Base-by-base conservation (phyloP, 805 yeast species). In the Myxozyma kluyveri region DNA sequence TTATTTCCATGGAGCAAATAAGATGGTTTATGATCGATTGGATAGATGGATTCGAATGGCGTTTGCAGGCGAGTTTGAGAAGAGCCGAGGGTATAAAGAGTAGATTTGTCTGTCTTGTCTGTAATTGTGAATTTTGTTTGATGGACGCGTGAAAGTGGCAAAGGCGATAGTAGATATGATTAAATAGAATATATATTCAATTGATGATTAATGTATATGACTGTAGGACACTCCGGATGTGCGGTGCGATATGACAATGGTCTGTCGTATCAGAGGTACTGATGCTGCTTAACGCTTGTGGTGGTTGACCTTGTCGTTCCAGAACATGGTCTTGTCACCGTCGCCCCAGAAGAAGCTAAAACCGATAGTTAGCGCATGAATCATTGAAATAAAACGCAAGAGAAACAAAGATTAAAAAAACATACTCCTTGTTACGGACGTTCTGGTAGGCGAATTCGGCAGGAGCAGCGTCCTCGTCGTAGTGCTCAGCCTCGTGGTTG, bases 271-370 rank as follows among this genome's bases (percentile, higher is more conserved):
- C n/a, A n/a, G n/a, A n/a, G n/a, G n/a, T n/a, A n/a, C n/a, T n/a
- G n/a, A n/a, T 10, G 40, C 4, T 5, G 22, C 32, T 43, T 49
- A 49, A 33, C 52, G 48, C 52, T 49, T 56, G 77, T 87, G 87
- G 80, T 96, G 88, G 86, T 91, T 91, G 69, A 86, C 80, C 66
- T 81, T 86, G 47, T 87, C 78, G 78, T 88, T 88, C 99, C 99
- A 93, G 86, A 93, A 93, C 69, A 85, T 75, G 59, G 98, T 88
- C 81, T 87, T 83, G 79, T 90, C 96, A 70, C 99, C 98, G 69
- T 93, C 91, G 69, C 99, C 99, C 98, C 98, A 93, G 84, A 89
- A 91, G 81, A 81, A 91, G 56, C 57, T 52, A 45, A 18, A 17
- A 36, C 23, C 42, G n/a, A n/a, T 7, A 21, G 26, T 23, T 22